Evolutionary conservation across 306 rosid species (phyloP), one percentile per base, ranked within the genome.

Genomic region (Vicia sativa): DNA sequence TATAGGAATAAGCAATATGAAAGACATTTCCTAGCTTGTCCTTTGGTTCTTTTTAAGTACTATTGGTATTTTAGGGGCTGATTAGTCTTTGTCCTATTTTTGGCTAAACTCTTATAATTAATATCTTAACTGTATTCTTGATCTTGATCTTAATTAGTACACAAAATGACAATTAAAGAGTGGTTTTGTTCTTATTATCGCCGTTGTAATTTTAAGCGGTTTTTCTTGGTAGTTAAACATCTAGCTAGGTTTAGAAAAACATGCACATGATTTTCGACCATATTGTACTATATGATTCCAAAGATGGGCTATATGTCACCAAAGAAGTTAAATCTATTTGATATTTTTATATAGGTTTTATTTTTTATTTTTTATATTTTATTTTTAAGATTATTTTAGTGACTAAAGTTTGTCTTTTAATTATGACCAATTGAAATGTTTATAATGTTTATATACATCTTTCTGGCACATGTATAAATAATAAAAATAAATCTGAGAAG

Each of bases 161-260:
- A 59, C 16, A 55, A 56, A 39, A 62, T 72, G 76, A 62, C 66
- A 62, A 72, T 62, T 45, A 10, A 72, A 62, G 43, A 53, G 54
- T 55, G 67, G 43, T 68, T 39, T 68, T 78, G 56, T 61, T 55
- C 10, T 68, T 71, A 64, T 68, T 85, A 57, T 73, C 64, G 18
- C 69, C 66, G 49, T 50, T 68, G 81, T 76, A 68, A 74, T 70
- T 29, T 18, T 58, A 44, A 56, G 63, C 41, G 66, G 52, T 50
- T 79, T 68, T 65, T 75, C 48, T 39, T 68, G 72, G 78, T 78
- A 16, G 73, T 70, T 55, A 70, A 26, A 44, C 65, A 48, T 38
- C 65, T 63, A 56, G 46, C 58, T 59, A 59, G 67, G 15, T 35
- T 34, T 34, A 34, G 2, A 37, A 38, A 71, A 76, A 39, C 31